Conservation (phyloP, 345 rosid genomes). For the Geranium brycei region DNA sequence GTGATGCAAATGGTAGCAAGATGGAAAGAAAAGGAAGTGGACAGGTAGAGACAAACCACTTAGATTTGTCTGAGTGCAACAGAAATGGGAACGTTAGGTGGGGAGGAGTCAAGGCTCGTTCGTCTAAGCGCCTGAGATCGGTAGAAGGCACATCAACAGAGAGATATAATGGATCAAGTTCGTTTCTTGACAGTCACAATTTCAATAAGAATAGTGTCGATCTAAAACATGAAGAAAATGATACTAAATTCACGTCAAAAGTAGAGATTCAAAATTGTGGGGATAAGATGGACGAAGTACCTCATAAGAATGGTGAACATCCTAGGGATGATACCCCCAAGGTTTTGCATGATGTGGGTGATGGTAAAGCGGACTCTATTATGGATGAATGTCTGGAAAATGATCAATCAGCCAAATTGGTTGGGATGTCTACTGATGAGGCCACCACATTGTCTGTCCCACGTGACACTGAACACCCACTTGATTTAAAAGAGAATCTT, state of each 20-base stretch:
- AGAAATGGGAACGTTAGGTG: slow-evolving; percentile 54
- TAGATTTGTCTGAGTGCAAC: slow-evolving; percentile 29
- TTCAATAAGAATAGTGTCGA: slow-evolving; percentile 22
- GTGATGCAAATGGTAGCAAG: slow-evolving; percentile 11
- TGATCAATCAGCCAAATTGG: slow-evolving; percentile 24
- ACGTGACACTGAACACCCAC: slow-evolving; percentile 13
- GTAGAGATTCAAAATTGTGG: slow-evolving; percentile 10
- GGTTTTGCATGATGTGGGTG: slow-evolving; percentile 21
- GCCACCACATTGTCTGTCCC: slow-evolving; percentile 14
- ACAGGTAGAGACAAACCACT: slow-evolving; percentile 18
- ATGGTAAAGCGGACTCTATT: slow-evolving; percentile 16
- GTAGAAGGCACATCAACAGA: slow-evolving; percentile 33
- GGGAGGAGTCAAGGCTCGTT: slow-evolving; percentile 81
- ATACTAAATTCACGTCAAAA: slow-evolving; percentile 13
- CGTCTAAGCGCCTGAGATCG: slow-evolving; percentile 51
- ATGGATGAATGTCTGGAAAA: slow-evolving; percentile 9
- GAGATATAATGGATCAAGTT: slow-evolving; percentile 18
- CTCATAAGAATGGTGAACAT: slow-evolving; percentile 11
- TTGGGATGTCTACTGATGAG: slow-evolving; percentile 19
- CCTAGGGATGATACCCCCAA: slow-evolving; percentile 13
- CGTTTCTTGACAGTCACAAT: slow-evolving; percentile 12
- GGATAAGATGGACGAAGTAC: slow-evolving; percentile 14
- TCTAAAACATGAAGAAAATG: slow-evolving; percentile 20
- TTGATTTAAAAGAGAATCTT: slow-evolving; percentile 30
- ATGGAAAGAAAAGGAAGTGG: slow-evolving; percentile 15